Percentiles rank a stretch among this genome's conserved stretches.
Evolutionary conservation across 106 monocot genomes (phyloP).

Genomic region (Triglochin maritima): DNA sequence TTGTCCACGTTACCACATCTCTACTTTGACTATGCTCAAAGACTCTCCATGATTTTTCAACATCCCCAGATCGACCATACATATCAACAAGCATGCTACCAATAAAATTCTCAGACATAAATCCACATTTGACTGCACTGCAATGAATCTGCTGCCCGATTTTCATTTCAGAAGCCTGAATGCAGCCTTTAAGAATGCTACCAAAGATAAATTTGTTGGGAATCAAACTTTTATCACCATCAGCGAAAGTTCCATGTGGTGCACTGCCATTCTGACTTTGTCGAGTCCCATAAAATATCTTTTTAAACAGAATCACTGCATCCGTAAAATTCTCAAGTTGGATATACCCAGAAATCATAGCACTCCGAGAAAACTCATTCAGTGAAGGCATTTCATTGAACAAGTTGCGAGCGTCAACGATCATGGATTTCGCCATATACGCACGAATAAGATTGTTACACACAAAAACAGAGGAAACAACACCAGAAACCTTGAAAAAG

Average conservation of each 20-base stretch:
- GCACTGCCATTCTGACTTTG: neutral
- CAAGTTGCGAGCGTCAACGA: conserved; percentile 7
- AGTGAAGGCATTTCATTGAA: conserved; percentile 20
- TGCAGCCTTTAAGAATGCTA: conserved; percentile 36
- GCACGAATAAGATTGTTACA: conserved; percentile 18
- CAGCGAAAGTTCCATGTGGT: neutral
- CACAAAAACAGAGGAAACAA: conserved; percentile 13
- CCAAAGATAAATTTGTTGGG: conserved; percentile 35
- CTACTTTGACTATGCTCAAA: conserved; percentile 22
- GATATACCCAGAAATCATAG: conserved; percentile 17
- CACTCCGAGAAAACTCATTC: conserved; percentile 10
- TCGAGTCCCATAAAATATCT: conserved; percentile 3
- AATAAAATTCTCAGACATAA: conserved; percentile 27
- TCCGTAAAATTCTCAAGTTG: conserved; percentile 13
- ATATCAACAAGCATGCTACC: conserved; percentile 34
- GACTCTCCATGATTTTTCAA: conserved; percentile 25
- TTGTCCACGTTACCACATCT: conserved; percentile 44
- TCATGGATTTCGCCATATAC: neutral
- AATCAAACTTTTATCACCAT: neutral
- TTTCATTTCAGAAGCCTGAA: conserved; percentile 15
- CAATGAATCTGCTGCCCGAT: conserved; percentile 46
- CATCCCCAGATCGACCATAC: conserved; percentile 38
- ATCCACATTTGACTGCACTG: conserved; percentile 29
- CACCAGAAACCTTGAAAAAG: conserved; percentile 5
- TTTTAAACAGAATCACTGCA: conserved; percentile 16